Evolutionary conservation across 352 stramenopile species (phyloP), one percentile per base, ranked within the genome.

Genomic region (Phytophthora macrochlamydospora): DNA sequence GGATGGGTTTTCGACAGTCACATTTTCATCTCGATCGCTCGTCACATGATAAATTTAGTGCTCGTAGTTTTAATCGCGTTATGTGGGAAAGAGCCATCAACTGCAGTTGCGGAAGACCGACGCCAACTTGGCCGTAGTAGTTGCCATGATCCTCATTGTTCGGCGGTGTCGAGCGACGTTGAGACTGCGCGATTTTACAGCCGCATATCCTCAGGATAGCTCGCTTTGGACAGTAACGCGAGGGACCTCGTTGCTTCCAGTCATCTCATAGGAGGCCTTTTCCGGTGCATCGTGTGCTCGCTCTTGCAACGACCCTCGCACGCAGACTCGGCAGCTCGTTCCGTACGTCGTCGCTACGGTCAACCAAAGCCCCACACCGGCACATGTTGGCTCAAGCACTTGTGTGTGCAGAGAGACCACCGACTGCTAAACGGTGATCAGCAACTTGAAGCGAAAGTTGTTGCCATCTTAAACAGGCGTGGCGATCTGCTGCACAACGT

Each of bases 121-220:
- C 6, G 6, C 6, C 35, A 40, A 40, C 6, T 11, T 40, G 6
- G 35, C 35, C 9, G 6, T 11, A 40, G 35, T 11, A 40, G 9
- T 11, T 11, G 18, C 0, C 18, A 24, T 24, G 18, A 24, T 24
- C 18, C 18, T 24, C 18, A 24, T 24, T 24, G 18, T 24, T 24
- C 18, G 18, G 18, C 18, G 18, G 18, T 24, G 18, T 24, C 18
- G 18, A 45, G 38, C 38, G 18, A 45, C 13, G 38, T 5, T 45
- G 18, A 45, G 18, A 45, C 8, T 0, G 38, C 38, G 8, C 4
- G 38, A 24, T 13, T 29, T 29, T 31, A 3, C 43, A 46, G 40
- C 14, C 18, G 12, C 18, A 46, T 24, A 49, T 49, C 43, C 43
- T 49, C 43, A 49, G 43, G 43, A 49, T 49, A 49, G 29, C 43